phyloP scores from a whole-genome alignment of 345 rosid genomes.

The Populus euphratica region DNA sequence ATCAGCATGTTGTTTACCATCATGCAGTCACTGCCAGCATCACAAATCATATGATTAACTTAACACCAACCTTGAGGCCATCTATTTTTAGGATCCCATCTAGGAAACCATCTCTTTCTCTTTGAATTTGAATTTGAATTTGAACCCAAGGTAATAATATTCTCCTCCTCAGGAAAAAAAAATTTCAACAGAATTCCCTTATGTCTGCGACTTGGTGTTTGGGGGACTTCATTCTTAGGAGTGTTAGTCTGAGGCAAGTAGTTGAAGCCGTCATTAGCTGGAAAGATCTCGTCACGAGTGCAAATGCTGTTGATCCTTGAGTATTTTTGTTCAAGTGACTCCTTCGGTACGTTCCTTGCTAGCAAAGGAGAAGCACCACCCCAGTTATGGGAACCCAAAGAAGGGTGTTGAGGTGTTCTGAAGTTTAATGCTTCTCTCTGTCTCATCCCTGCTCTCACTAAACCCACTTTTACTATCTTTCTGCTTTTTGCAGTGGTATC shows the following conservation, averaged over 20 bases:
- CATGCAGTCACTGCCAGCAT: not conserved
- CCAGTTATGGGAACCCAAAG: constrained; percentile 52
- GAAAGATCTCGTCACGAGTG: constrained; percentile 39
- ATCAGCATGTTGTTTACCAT: not conserved
- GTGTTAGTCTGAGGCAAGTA: constrained; percentile 6
- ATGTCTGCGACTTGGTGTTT: constrained; percentile 11
- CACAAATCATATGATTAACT: not conserved
- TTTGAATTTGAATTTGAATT: constrained; percentile 7
- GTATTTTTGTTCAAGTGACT: constrained; percentile 53
- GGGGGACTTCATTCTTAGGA: constrained; percentile 7
- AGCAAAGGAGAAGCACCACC: constrained; percentile 59
- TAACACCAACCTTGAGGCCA: constrained; percentile 70
- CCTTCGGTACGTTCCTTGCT: constrained; percentile 49
- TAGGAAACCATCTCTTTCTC: constrained; percentile 40
- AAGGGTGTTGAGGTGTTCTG: constrained; percentile 57
- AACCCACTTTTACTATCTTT: not conserved
- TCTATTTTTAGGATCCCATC: constrained; percentile 47
- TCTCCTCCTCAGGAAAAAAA: constrained; percentile 13
- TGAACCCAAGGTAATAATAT: constrained; percentile 17
- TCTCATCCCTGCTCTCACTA: constrained; percentile 13
- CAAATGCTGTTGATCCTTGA: constrained; percentile 29
- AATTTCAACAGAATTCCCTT: constrained; percentile 28
- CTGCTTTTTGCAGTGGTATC: not conserved
- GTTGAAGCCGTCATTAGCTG: not conserved
- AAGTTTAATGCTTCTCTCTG: constrained; percentile 33